Percentiles rank a stretch among this genome's conserved stretches.
Evolutionary conservation across 495 filamentous ascomycete genomes (phyloP).

Genomic region (Penicillium coprophilum): DNA sequence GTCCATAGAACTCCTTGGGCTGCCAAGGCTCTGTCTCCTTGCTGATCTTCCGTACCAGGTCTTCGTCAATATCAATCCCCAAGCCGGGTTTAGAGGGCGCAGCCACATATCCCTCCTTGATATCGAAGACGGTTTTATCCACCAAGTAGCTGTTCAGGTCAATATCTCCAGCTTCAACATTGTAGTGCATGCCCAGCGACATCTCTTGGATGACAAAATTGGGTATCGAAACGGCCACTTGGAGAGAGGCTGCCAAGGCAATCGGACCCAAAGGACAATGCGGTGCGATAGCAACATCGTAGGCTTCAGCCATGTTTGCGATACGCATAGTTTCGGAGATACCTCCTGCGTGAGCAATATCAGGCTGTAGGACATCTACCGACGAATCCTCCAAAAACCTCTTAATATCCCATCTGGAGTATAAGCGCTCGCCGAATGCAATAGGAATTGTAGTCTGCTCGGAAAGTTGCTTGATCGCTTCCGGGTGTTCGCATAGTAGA

Average conservation of each 20-base stretch:
- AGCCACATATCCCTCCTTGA: slow-evolving; percentile 68
- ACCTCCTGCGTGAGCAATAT: slow-evolving; percentile 75
- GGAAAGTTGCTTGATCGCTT: slow-evolving; percentile 66
- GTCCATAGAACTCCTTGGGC: slow-evolving; percentile 65
- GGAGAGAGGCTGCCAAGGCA: slow-evolving; percentile 70
- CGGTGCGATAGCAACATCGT: slow-evolving; percentile 76
- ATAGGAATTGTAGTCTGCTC: slow-evolving; percentile 65
- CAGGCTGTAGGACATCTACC: slow-evolving; percentile 76
- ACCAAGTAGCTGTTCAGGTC: slow-evolving; percentile 70
- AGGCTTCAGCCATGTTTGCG: slow-evolving; percentile 71
- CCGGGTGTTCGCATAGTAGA: slow-evolving; percentile 68
- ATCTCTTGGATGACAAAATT: slow-evolving; percentile 86
- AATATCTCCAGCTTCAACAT: slow-evolving; percentile 58
- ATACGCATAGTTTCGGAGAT: slow-evolving; percentile 73
- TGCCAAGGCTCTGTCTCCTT: slow-evolving; percentile 57
- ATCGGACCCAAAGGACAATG: slow-evolving; percentile 80
- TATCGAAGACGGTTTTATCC: slow-evolving; percentile 62
- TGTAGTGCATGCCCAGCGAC: slow-evolving; percentile 80
- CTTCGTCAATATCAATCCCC: slow-evolving; percentile 77
- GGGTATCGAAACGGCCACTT: slow-evolving; percentile 62
- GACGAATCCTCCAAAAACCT: slow-evolving; percentile 68
- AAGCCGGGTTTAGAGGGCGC: slow-evolving; percentile 61
- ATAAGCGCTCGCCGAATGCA: slow-evolving; percentile 74
- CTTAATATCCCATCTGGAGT: slow-evolving; percentile 73
- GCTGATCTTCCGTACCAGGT: slow-evolving; percentile 54